Conservation (phyloP, 2,329 filamentous ascomycete genomes). For the Colletotrichum sp. region DNA sequence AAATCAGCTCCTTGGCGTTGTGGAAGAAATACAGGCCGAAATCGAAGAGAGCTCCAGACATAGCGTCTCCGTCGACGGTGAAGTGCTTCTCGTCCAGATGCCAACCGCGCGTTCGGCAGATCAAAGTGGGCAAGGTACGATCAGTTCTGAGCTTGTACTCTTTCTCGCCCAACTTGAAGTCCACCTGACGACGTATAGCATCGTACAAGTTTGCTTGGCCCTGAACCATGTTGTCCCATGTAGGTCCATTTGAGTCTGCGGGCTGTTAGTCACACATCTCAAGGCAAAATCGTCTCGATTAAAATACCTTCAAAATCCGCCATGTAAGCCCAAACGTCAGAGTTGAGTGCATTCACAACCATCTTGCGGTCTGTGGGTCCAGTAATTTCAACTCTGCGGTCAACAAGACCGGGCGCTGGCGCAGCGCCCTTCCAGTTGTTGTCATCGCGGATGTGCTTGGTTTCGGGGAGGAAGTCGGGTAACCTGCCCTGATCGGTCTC, state of each 20-base stretch:
- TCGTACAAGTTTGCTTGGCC: slow-evolving; percentile 92
- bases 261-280: not conserved
- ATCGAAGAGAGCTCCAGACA: slow-evolving; percentile 85
- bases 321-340: slow-evolving; percentile 94
- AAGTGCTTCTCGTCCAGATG: slow-evolving; percentile 94
- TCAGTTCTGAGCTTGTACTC: slow-evolving; percentile 92
- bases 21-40: slow-evolving; percentile 96
- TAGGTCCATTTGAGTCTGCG: slow-evolving; percentile 79
- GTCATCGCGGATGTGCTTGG: slow-evolving; percentile 86
- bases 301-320: slow-evolving; percentile 74
- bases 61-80: slow-evolving; percentile 85
- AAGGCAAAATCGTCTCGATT: rapidly evolving
- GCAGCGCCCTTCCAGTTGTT: slow-evolving; percentile 84
- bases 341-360: slow-evolving; percentile 91
- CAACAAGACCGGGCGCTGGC: slow-evolving; percentile 82
- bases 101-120: slow-evolving; percentile 87
- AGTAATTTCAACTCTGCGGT: slow-evolving; percentile 88
- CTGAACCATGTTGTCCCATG: slow-evolving; percentile 95
- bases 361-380: slow-evolving; percentile 92
- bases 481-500: slow-evolving; percentile 84
- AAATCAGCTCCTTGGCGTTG: slow-evolving; percentile 82
- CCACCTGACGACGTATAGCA: slow-evolving; percentile 82
- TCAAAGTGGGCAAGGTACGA: slow-evolving; percentile 77
- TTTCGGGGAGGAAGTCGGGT: slow-evolving; percentile 88
- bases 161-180: slow-evolving; percentile 88